These are phyloP conservation scores for Eimeria sp. DNA, from an alignment of 169 alveolate species.

Conservation along the genomic window DNA sequence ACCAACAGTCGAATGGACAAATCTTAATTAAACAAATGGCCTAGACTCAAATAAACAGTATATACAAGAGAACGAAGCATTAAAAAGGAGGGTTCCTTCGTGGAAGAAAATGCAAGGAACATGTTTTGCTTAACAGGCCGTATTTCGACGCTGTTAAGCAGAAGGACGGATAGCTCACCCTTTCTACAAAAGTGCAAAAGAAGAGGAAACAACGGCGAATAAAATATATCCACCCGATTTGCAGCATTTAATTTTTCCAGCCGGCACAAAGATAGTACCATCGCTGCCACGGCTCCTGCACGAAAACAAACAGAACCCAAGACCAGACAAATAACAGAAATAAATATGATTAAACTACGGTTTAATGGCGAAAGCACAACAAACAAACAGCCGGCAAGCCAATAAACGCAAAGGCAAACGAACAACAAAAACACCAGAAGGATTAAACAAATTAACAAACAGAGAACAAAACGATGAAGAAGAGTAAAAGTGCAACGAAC, in stretches of 20 bases:
- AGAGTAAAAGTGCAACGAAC: not conserved
- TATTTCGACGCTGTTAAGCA: no score
- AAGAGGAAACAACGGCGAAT: conserved; percentile 20
- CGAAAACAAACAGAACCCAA: not conserved
- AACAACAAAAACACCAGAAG: not conserved
- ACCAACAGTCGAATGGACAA: no score
- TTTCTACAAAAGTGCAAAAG: conserved; percentile 42
- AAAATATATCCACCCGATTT: not conserved
- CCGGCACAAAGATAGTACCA: conserved; percentile 50
- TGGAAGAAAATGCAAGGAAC: no score
- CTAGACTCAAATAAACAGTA: no score
- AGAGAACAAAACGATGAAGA: not conserved
- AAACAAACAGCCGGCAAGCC: not conserved
- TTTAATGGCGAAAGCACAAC: not conserved
- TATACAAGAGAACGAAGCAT: no score
- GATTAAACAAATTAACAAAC: not conserved
- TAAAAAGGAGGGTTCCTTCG: no score
- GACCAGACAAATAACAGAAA: not conserved
- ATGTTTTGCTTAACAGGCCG: no score
- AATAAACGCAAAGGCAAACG: not conserved
- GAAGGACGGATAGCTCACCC: not conserved
- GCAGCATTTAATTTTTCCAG: not conserved
- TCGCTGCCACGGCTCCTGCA: conserved; percentile 48
- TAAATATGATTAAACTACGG: not conserved
- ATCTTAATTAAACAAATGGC: no score